Conservation (phyloP, 2,329 filamentous ascomycete genomes). For the Colletotrichum musicola region DNA sequence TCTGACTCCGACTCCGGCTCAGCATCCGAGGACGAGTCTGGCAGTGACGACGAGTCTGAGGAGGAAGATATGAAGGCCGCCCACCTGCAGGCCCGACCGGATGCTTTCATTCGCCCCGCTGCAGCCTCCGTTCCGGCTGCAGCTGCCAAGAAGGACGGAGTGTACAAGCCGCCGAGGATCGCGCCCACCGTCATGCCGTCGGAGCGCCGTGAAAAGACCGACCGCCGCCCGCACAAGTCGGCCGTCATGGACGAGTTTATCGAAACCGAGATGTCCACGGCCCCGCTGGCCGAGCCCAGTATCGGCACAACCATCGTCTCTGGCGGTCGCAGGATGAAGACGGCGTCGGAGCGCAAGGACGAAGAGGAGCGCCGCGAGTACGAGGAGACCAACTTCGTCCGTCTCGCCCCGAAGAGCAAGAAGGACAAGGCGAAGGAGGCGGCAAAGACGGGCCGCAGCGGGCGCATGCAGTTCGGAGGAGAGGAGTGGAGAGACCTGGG, state of each 20-base stretch:
- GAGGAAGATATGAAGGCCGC: constrained; percentile 44
- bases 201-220: constrained; percentile 71
- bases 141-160: constrained; percentile 64
- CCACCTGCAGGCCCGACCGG: constrained; percentile 45
- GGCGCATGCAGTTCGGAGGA: constrained; percentile 81
- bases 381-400: constrained; percentile 92
- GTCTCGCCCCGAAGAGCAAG: constrained; percentile 88
- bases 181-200: constrained; percentile 88
- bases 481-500: constrained; percentile 93
- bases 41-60: constrained; percentile 50
- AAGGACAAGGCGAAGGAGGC: constrained; percentile 80
- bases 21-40: constrained; percentile 50
- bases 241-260: constrained; percentile 94
- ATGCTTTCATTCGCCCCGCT: constrained; percentile 52
- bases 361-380: constrained; percentile 87
- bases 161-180: constrained; percentile 91
- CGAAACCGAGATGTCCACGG: constrained; percentile 82
- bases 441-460: constrained; percentile 61
- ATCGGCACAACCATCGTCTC: constrained; percentile 90
- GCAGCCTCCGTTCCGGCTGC: constrained; percentile 46
- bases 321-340: constrained; percentile 84
- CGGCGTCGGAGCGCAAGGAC: constrained; percentile 78
- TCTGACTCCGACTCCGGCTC: constrained; percentile 47
- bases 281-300: constrained; percentile 86
- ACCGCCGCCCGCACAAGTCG: constrained; percentile 77